phyloP scores from a whole-genome alignment of 140 eudicot genomes.

The Stevia rebaudiana region DNA sequence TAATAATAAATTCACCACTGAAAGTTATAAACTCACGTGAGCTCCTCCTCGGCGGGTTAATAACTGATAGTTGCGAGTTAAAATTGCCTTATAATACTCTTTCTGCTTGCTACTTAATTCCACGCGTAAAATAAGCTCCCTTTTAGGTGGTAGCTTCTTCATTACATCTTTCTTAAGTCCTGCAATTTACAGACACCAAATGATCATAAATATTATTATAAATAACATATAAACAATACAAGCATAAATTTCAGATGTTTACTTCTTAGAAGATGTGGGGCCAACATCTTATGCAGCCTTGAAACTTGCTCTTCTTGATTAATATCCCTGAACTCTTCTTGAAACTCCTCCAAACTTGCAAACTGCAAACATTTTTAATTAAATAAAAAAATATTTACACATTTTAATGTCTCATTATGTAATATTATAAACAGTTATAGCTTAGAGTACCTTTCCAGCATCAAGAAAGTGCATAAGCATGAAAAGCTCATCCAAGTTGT shows the following conservation, averaged over 20 bases:
- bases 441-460: constrained; percentile 81
- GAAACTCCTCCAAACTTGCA: constrained; percentile 94
- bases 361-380: constrained; percentile 44
- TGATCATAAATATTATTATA: not conserved
- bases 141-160: constrained; percentile 95
- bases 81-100: constrained; percentile 92
- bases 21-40: constrained; percentile 48
- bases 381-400: not conserved
- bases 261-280: constrained; percentile 98
- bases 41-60: constrained; percentile 98
- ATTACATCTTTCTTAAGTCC: constrained; percentile 98
- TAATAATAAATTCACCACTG: not conserved
- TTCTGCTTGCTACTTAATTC: constrained; percentile 97
- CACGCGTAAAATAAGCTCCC: constrained; percentile 91
- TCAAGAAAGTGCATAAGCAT: constrained; percentile 99
- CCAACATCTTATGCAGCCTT: constrained; percentile 98
- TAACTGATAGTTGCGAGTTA: constrained; percentile 93
- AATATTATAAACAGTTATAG: not conserved
- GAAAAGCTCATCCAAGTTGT: constrained; percentile 97
- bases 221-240: not conserved
- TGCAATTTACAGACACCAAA: constrained; percentile 27
- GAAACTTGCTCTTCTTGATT: constrained; percentile 97
- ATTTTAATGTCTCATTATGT: constrained; percentile 8
- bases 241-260: constrained; percentile 30
- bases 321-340: constrained; percentile 94